These are phyloP conservation scores for Circinella minor DNA, from an alignment of 371 early-diverging fungal genomes.

Conservation along the genomic window DNA sequence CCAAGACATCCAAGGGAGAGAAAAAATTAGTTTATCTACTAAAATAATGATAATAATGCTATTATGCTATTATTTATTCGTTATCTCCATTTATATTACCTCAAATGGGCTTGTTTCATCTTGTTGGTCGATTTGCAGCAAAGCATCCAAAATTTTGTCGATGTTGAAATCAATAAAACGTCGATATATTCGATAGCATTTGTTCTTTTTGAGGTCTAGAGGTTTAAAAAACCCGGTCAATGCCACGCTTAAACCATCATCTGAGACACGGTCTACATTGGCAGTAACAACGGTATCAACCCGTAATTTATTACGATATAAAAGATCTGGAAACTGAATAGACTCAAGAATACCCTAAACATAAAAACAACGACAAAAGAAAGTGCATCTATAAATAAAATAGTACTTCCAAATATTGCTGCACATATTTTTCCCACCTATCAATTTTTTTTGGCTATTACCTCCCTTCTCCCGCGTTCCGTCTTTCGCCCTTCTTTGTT, in stretches of 20 bases:
- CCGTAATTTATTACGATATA: constrained; percentile 13
- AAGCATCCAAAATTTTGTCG: constrained; percentile 25
- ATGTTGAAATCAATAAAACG: constrained; percentile 40
- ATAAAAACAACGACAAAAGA: not conserved
- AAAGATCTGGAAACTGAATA: constrained; percentile 37
- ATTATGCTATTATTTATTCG: too few species aligned
- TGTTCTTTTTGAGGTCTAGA: not conserved
- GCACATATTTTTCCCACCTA: not conserved
- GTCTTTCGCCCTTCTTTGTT: too few species aligned
- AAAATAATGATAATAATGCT: too few species aligned
- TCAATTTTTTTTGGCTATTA: too few species aligned
- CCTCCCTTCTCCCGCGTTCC: too few species aligned
- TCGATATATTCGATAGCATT: constrained; percentile 30
- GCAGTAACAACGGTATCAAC: constrained; percentile 10
- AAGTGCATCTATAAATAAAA: too few species aligned
- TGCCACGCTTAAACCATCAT: not conserved
- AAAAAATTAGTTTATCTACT: too few species aligned
- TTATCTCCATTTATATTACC: constrained; percentile 11
- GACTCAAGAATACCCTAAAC: constrained; percentile 36
- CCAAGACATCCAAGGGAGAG: not conserved
- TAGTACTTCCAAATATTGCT: too few species aligned
- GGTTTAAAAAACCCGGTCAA: constrained; percentile 20
- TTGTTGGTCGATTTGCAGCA: constrained; percentile 23
- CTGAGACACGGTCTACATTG: constrained; percentile 10
- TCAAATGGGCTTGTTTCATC: constrained; percentile 21